Evolutionary conservation across 2,329 filamentous ascomycete genomes (phyloP), one percentile per base, ranked within the genome.

Genomic region (Xylaria sp.): DNA sequence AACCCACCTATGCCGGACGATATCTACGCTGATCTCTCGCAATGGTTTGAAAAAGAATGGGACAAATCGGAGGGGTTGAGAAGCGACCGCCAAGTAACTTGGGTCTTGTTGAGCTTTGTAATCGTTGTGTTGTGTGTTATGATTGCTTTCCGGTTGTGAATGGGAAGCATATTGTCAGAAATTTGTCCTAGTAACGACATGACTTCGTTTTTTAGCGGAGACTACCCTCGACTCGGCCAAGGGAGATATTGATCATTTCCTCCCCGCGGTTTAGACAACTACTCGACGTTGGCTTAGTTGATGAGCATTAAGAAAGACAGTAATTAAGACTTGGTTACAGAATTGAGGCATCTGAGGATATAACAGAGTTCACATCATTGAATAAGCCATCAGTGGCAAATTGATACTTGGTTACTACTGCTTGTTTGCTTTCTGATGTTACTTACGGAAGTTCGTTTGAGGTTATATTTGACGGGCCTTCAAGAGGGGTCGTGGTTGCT

Each of bases 21-120:
- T 12, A 32, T 64, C 2, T 52, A 65, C 25, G 2, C 6, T 23
- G 64, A 60, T 23, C 48, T 72, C 45, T 34, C 60, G 3, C 18
- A 32, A 18, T 70, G 70, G 68, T 70, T 72, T 25, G 70, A 70
- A 30, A 58, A 63, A 0, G 70, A 72, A 57, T 72, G 70, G 70
- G 25, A 10, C 3, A 8, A 5, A 13, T 4, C 43, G 8, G 32
- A 23, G 20, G 12, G 2, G 9, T 30, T 7, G n/a, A 53, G 8
- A 36, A 13, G 5, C 5, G 13, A 10, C 0, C 12, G 28, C 18
- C 48, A 20, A 6, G 8, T 25, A 28, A 15, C 0, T 18, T 48
- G 12, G 23, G 12, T 28, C 12, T 48, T 48, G 12, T 48, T 12
- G 45, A 23, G 4, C 45, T 28, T 28, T 23, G 5, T 28, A 13